Conservation (phyloP, 305 asterid species). For the Fraxinus ornus region DNA sequence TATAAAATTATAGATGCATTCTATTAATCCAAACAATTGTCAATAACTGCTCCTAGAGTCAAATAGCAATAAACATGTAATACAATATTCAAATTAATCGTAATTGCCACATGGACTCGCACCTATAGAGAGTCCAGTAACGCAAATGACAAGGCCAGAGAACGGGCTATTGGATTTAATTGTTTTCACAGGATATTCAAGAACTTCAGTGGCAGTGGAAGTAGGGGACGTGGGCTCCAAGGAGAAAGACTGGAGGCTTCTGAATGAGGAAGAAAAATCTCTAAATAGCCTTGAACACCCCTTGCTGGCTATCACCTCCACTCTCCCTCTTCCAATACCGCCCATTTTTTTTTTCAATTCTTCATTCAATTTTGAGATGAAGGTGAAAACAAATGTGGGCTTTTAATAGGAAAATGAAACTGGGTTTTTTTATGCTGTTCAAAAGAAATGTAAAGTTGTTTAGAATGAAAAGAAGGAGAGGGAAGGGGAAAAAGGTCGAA, state of each 20-base stretch:
- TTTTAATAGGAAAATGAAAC: neutral
- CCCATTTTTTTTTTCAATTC: constrained; percentile 45
- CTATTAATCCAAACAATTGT: neutral
- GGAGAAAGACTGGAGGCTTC: constrained; percentile 57
- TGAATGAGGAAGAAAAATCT: constrained; percentile 73
- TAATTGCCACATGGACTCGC: neutral
- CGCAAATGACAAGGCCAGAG: constrained; percentile 84
- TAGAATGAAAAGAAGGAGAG: constrained; percentile 20
- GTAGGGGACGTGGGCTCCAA: constrained; percentile 57
- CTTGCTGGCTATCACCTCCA: constrained; percentile 70
- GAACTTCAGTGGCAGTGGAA: constrained; percentile 41
- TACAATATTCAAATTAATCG: neutral
- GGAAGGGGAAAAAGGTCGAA: constrained; percentile 10
- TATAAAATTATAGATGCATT: neutral
- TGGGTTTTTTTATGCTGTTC: neutral
- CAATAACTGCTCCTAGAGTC: neutral
- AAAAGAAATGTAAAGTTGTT: neutral
- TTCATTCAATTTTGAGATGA: constrained; percentile 16
- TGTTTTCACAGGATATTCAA: constrained; percentile 38
- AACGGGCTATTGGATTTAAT: constrained; percentile 52
- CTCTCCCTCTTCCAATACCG: constrained; percentile 54
- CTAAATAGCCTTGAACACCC: constrained; percentile 81
- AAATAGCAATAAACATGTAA: neutral
- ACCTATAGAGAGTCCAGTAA: constrained; percentile 97
- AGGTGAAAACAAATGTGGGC: constrained; percentile 1